Conservation (phyloP, 2,329 filamentous ascomycete species). For the Albifimbria verrucaria region DNA sequence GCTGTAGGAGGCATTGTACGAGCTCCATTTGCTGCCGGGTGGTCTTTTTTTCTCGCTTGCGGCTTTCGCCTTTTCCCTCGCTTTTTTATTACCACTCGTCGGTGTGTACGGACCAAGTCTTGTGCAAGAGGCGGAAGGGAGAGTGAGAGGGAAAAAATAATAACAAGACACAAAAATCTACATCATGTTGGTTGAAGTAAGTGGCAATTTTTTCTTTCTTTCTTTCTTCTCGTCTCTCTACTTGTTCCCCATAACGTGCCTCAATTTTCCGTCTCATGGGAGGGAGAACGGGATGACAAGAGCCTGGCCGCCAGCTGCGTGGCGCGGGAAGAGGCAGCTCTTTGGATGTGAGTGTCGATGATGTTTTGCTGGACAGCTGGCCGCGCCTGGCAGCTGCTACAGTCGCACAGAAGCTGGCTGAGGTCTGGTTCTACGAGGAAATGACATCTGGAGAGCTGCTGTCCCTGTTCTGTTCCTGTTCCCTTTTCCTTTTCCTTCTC, state of each 20-base stretch:
- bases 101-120: too few relatives aligned
- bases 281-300: background rate
- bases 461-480: slow-evolving; percentile 1
- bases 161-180: background rate
- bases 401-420: too few relatives aligned
- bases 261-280: background rate
- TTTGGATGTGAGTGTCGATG: background rate
- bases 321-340: background rate
- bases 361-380: background rate
- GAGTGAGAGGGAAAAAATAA: slow-evolving; percentile 16
- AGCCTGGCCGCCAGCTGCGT: background rate
- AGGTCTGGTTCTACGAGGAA: too few relatives aligned
- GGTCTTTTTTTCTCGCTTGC: too few relatives aligned
- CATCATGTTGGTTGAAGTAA: slow-evolving; percentile 30
- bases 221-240: background rate
- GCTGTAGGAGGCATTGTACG: too few relatives aligned
- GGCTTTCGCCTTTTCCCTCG: background rate
- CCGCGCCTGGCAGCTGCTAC: background rate
- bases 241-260: background rate
- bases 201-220: slow-evolving; percentile 3
- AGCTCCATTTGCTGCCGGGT: too few relatives aligned
- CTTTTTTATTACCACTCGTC: background rate
- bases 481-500: slow-evolving; percentile 2
- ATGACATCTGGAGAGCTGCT: too few relatives aligned
- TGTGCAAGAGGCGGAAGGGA: background rate